These are phyloP conservation scores for Saccharomycopsis synnaedendra DNA, from an alignment of 805 yeast genomes.

Conservation along the genomic window DNA sequence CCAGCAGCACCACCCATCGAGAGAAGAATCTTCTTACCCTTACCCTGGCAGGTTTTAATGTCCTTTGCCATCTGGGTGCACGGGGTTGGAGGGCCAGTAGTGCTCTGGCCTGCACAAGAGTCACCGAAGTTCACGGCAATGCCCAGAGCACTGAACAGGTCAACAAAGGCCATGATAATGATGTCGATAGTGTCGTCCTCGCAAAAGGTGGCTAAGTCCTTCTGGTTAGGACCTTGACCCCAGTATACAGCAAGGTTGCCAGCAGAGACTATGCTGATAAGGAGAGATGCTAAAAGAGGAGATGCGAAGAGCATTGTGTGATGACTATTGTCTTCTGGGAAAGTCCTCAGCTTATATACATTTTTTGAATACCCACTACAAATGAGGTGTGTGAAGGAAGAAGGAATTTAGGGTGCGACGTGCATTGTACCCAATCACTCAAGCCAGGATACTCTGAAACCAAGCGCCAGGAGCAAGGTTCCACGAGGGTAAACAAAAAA, in stretches of 20 bases:
- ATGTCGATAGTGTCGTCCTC: slow-evolving; percentile 38
- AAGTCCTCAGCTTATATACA: too few species aligned
- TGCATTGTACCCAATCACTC: too few species aligned
- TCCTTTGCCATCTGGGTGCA: slow-evolving; percentile 40
- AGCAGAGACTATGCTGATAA: background rate
- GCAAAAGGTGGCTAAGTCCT: slow-evolving; percentile 39
- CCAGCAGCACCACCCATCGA: slow-evolving; percentile 77
- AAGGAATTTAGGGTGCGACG: too few species aligned
- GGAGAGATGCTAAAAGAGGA: background rate
- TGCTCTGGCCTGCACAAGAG: background rate
- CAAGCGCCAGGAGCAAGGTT: too few species aligned
- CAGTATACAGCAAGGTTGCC: slow-evolving; percentile 53
- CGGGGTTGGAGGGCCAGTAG: slow-evolving; percentile 17
- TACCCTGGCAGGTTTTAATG: slow-evolving; percentile 60
- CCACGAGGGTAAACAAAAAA: too few species aligned
- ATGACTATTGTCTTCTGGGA: too few species aligned
- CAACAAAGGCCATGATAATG: slow-evolving; percentile 14
- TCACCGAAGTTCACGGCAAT: slow-evolving; percentile 32
- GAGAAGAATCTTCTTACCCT: slow-evolving; percentile 68
- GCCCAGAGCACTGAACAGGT: slow-evolving; percentile 30
- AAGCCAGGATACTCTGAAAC: too few species aligned
- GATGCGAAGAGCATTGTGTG: background rate
- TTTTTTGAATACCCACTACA: too few species aligned
- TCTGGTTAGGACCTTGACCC: slow-evolving; percentile 49
- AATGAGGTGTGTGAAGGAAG: too few species aligned